Conservation (phyloP, 768 basidiomycete genomes). For the Trametes coccinea region DNA sequence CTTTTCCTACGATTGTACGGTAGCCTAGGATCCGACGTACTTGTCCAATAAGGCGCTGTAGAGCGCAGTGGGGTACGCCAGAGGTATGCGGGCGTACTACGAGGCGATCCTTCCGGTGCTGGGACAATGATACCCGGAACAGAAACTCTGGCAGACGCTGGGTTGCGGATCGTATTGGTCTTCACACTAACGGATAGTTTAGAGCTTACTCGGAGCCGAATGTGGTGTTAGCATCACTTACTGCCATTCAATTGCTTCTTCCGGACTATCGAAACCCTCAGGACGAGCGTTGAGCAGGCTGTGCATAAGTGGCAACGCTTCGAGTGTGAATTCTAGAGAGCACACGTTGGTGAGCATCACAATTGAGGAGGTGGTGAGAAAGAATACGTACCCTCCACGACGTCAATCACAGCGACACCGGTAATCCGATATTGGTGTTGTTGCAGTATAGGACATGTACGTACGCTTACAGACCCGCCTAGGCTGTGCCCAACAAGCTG, state of each 20-base stretch:
- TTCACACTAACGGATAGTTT: conserved; percentile 51
- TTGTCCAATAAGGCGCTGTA: conserved; percentile 88
- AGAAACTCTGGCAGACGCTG: conserved; percentile 82
- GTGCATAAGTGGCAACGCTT: conserved; percentile 92
- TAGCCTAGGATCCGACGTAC: conserved; percentile 45
- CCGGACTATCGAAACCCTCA: conserved; percentile 76
- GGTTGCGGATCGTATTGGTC: conserved; percentile 82
- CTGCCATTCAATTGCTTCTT: conserved; percentile 96
- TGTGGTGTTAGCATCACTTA: conserved; percentile 42
- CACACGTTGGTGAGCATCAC: background rate
- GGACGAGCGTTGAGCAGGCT: conserved; percentile 83
- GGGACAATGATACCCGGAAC: conserved; percentile 76
- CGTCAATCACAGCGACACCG: conserved; percentile 65
- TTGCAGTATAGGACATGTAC: conserved; percentile 66
- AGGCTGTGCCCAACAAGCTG: conserved; percentile 84
- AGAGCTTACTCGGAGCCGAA: background rate
- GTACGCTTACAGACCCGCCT: conserved; percentile 89
- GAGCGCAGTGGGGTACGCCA: conserved; percentile 87
- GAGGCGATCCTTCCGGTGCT: conserved; percentile 36
- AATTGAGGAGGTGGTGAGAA: background rate
- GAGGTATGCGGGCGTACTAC: conserved; percentile 45
- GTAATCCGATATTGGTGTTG: conserved; percentile 67
- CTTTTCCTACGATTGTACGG: too few species aligned
- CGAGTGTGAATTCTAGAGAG: conserved; percentile 79
- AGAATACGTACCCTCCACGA: conserved; percentile 24